phyloP scores from a whole-genome alignment of 176 grass and related monocot species.

The Oryza officinalis region DNA sequence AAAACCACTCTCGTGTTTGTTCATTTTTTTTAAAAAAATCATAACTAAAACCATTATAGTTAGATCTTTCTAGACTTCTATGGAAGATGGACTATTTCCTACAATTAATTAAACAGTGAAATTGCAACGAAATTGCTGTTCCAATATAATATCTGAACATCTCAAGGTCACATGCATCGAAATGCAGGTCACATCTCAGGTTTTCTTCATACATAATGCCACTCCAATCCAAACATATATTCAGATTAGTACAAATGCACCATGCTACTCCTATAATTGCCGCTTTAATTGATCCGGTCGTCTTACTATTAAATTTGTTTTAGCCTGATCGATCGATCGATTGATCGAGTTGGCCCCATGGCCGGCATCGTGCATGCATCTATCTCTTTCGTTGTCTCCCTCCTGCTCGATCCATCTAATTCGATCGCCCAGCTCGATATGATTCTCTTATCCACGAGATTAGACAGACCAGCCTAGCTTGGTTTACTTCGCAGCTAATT shows the following conservation, averaged over 20 bases:
- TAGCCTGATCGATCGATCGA: neutral
- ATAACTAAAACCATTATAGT: neutral
- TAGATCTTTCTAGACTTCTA: neutral
- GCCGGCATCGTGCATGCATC: neutral
- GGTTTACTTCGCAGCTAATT: conserved; percentile 11
- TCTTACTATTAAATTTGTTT: neutral
- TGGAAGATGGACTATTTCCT: neutral
- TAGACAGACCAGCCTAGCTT: neutral
- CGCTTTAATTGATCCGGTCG: neutral
- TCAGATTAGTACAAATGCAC: neutral
- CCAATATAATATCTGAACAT: too few relatives aligned
- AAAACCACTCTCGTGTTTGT: too few relatives aligned
- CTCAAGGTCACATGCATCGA: neutral
- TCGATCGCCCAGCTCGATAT: too few relatives aligned
- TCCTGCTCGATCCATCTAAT: too few relatives aligned
- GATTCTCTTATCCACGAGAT: neutral
- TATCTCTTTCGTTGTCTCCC: neutral
- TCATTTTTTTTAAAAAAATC: too few relatives aligned
- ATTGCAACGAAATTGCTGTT: neutral
- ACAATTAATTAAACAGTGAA: neutral
- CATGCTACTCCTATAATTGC: neutral
- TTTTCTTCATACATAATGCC: neutral
- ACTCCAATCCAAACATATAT: neutral
- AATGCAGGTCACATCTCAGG: neutral
- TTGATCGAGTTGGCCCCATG: neutral